Percentiles rank a stretch among this genome's conserved stretches.
Conservation (phyloP, 2,329 filamentous ascomycete species). For the Penicillium sp. region DNA sequence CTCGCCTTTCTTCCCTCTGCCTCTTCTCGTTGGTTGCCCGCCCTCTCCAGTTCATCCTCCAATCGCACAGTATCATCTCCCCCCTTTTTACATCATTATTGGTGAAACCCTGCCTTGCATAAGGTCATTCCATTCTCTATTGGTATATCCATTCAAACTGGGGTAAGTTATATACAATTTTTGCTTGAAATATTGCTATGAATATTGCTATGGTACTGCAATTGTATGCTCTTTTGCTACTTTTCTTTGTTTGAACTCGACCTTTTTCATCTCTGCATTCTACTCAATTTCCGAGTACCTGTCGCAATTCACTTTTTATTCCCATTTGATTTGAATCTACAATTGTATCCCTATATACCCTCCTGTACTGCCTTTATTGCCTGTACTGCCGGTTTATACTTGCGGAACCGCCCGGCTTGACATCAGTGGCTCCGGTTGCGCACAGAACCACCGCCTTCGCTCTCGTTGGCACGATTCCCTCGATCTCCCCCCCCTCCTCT, state of each 20-base stretch:
- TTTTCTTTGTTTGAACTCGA: not conserved
- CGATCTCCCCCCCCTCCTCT: conserved; percentile 13
- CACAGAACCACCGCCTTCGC: conserved; percentile 17
- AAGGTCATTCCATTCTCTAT: not conserved
- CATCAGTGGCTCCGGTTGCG: conserved; percentile 11
- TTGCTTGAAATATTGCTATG: not conserved
- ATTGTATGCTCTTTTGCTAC: not conserved
- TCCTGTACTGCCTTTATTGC: not conserved
- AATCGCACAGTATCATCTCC: conserved; percentile 21
- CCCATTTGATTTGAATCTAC: not conserved
- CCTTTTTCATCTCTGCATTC: not conserved
- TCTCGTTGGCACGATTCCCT: conserved; percentile 18
- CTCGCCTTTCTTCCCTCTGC: conserved; percentile 37
- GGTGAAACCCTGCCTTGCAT: conserved; percentile 9
- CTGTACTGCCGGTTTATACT: not conserved
- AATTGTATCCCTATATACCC: not conserved
- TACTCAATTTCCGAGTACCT: not conserved
- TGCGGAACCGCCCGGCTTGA: conserved; percentile 16
- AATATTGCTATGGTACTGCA: not conserved
- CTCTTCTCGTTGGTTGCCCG: conserved; percentile 42
- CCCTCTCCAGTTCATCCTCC: conserved; percentile 31
- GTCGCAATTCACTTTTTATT: conserved; percentile 1
- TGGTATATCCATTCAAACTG: not conserved
- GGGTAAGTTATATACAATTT: conserved; percentile 3
- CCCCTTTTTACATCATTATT: conserved; percentile 9